Conservation (phyloP, 805 yeast genomes). For the Ogataea minuta region DNA sequence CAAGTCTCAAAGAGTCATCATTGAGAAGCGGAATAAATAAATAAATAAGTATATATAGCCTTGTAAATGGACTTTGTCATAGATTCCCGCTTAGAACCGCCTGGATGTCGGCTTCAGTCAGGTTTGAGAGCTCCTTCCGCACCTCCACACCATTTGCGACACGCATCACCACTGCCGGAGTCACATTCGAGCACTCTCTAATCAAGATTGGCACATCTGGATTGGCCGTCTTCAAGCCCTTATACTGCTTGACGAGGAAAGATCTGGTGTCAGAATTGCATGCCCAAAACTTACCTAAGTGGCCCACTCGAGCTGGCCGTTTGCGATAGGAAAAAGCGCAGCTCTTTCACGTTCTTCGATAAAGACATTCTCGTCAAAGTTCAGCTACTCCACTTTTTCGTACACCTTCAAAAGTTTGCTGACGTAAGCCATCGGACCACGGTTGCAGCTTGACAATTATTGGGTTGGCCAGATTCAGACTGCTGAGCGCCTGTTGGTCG, state of each 20-base stretch:
- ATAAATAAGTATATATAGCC: slow-evolving; percentile 9
- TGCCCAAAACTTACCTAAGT: slow-evolving; percentile 40
- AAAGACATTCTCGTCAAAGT: slow-evolving; percentile 13
- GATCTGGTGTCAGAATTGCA: slow-evolving; percentile 36
- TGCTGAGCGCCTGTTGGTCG: slow-evolving; percentile 21
- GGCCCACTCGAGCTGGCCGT: slow-evolving; percentile 70
- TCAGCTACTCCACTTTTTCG: slow-evolving; percentile 10
- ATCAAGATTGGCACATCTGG: slow-evolving; percentile 71
- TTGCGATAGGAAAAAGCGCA: slow-evolving; percentile 79
- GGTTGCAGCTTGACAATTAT: slow-evolving; percentile 2
- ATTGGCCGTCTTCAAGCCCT: slow-evolving; percentile 59
- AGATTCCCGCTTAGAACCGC: slow-evolving; percentile 28
- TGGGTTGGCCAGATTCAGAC: slow-evolving; percentile 8
- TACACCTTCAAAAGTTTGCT: not conserved
- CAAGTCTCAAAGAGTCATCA: slow-evolving; percentile 27
- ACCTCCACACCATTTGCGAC: slow-evolving; percentile 56
- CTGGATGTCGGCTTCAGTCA: slow-evolving; percentile 45
- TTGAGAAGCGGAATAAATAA: slow-evolving; percentile 24
- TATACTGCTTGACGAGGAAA: slow-evolving; percentile 62
- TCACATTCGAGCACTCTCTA: slow-evolving; percentile 71
- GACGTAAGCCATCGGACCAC: slow-evolving; percentile 9
- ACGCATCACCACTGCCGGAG: slow-evolving; percentile 75
- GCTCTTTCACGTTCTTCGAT: slow-evolving; percentile 66
- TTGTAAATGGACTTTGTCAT: slow-evolving; percentile 9
- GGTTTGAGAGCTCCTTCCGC: slow-evolving; percentile 47